A percentile compares a stretch with the other conserved stretches of the same genome.
Evolutionary conservation across 208 protist genomes (phyloP).

Genomic region (Crithidia sp.): DNA sequence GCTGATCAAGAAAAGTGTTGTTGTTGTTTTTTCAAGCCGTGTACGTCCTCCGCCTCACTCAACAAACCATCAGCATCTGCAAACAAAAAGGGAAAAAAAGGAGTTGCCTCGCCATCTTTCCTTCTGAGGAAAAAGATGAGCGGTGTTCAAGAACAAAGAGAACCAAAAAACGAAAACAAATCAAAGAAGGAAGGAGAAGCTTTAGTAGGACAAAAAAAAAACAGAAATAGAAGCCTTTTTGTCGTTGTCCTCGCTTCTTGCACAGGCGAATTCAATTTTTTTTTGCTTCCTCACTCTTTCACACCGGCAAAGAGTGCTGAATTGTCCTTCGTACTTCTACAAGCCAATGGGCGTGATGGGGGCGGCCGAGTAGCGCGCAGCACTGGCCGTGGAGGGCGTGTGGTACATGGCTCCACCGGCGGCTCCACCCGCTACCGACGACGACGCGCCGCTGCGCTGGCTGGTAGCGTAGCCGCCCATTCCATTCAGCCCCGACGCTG

Average conservation of each 20-base stretch:
- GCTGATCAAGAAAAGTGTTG: too few species aligned
- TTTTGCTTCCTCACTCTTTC: too few species aligned
- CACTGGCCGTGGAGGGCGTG: background rate
- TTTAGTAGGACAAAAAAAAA: slow-evolving; percentile 4
- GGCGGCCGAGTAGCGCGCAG: background rate
- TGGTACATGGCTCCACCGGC: background rate
- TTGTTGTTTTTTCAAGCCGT: too few species aligned
- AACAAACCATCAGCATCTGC: too few species aligned
- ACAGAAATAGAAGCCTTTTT: background rate
- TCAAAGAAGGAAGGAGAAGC: background rate
- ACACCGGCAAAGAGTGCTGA: too few species aligned
- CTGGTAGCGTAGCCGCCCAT: slow-evolving; percentile 20
- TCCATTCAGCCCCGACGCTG: background rate
- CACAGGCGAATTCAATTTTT: too few species aligned
- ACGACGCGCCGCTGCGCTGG: slow-evolving; percentile 12
- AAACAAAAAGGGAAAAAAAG: slow-evolving; percentile 4
- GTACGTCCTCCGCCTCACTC: too few species aligned
- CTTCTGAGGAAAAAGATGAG: background rate
- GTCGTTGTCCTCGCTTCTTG: too few species aligned
- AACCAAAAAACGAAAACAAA: background rate
- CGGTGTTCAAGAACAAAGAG: background rate
- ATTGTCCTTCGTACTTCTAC: background rate
- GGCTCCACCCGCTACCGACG: slow-evolving; percentile 3
- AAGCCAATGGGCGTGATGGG: slow-evolving; percentile 18
- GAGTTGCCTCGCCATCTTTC: background rate